phyloP scores from a whole-genome alignment of 2,329 filamentous ascomycete genomes.

The Penicillium sp. region DNA sequence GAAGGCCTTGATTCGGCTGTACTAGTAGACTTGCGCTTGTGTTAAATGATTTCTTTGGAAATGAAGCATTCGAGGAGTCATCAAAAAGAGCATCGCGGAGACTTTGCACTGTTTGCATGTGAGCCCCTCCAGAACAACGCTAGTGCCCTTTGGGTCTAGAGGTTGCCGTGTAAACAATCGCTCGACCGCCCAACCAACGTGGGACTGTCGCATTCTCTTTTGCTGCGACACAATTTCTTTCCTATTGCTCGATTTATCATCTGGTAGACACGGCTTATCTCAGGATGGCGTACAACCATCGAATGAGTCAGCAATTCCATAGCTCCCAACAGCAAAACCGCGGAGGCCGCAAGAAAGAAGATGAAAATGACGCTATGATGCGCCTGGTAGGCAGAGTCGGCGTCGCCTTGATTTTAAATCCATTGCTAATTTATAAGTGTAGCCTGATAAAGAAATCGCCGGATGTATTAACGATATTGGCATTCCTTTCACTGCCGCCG shows the following conservation, averaged over 20 bases:
- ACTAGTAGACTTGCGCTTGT: background rate
- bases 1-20: constrained; percentile 21
- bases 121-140: constrained; percentile 37
- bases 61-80: constrained; percentile 29
- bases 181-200: constrained; percentile 30
- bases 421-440: background rate
- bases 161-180: constrained; percentile 44
- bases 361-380: constrained; percentile 63
- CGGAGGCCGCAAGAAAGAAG: constrained; percentile 59
- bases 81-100: constrained; percentile 29
- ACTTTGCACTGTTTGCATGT: constrained; percentile 40
- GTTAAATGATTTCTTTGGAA: constrained; percentile 10
- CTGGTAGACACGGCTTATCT: background rate
- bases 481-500: constrained; percentile 81
- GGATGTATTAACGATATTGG: constrained; percentile 97
- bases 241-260: background rate
- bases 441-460: constrained; percentile 80
- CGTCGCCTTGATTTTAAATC: background rate
- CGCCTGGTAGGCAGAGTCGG: constrained; percentile 51
- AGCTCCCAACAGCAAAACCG: constrained; percentile 52
- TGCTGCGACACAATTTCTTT: background rate
- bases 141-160: constrained; percentile 31
- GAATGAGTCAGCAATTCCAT: constrained; percentile 59
- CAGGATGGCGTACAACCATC: constrained; percentile 56
- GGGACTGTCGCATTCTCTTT: constrained; percentile 1